phyloP scores from a whole-genome alignment of 768 basidiomycete species.

The Rhodotorula paludigena region DNA sequence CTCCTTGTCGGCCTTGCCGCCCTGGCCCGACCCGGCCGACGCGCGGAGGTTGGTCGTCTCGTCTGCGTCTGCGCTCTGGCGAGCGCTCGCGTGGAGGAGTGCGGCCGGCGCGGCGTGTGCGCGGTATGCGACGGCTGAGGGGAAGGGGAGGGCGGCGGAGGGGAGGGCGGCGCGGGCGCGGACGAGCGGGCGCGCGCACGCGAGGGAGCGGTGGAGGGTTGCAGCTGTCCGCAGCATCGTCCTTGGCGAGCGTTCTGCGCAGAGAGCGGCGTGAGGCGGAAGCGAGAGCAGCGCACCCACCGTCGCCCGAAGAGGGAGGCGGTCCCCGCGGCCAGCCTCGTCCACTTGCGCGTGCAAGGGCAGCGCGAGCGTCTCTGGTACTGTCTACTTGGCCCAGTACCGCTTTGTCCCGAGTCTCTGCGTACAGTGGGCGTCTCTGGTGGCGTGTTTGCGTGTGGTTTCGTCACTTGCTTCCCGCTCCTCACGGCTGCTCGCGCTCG shows the following conservation, averaged over 20 bases:
- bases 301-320: no score
- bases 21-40: conserved; percentile 22
- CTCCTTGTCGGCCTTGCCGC: conserved; percentile 24
- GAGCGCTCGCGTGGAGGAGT: background rate
- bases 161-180: background rate
- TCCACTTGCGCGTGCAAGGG: no score
- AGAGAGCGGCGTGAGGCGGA: background rate
- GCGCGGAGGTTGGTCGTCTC: background rate
- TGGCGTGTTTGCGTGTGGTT: no score
- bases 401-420: no score
- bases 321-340: no score
- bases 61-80: no score
- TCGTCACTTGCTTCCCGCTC: no score
- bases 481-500: no score
- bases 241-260: no score
- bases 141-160: background rate
- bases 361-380: no score
- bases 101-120: background rate
- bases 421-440: no score
- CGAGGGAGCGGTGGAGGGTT: background rate
- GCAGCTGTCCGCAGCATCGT: background rate
- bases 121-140: background rate
- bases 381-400: no score
- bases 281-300: background rate
- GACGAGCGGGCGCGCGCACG: background rate